Evolutionary conservation across 2,329 filamentous ascomycete species (phyloP).

Genomic region (Apiospora saccharicola): DNA sequence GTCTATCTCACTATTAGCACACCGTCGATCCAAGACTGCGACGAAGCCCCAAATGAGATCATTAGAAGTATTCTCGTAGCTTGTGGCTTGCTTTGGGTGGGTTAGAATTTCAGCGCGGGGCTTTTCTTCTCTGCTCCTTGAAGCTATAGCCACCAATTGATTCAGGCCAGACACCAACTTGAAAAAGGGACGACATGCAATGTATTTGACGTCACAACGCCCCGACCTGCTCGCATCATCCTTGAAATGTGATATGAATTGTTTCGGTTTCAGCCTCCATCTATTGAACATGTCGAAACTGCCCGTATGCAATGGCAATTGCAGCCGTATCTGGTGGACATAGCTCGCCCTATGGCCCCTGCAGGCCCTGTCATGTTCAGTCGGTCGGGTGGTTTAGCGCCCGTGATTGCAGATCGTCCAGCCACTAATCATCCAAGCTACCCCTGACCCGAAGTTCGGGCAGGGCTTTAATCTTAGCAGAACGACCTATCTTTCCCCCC

Average conservation of each 20-base stretch:
- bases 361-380: neutral
- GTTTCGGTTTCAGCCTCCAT: constrained; percentile 3
- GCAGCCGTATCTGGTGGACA: neutral
- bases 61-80: neutral
- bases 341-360: neutral
- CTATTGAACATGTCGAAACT: neutral
- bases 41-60: neutral
- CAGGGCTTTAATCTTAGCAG: constrained; percentile 1
- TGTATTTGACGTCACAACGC: neutral
- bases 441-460: constrained; percentile 14
- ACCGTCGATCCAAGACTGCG: neutral
- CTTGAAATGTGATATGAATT: neutral
- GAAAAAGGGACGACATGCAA: neutral
- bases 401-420: constrained; percentile 16
- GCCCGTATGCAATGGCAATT: neutral
- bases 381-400: constrained; percentile 3
- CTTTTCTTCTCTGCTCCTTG: neutral
- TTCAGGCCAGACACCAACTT: neutral
- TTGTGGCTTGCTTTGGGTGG: no score
- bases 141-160: neutral
- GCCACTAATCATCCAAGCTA: neutral
- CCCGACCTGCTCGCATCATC: neutral
- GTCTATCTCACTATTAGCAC: neutral
- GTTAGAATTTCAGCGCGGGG: neutral
- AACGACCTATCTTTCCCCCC: constrained; percentile 1